Evolutionary conservation across 257 asterid genomes (phyloP), one percentile per base, ranked within the genome.

Genomic region (Rauvolfia tetraphylla): DNA sequence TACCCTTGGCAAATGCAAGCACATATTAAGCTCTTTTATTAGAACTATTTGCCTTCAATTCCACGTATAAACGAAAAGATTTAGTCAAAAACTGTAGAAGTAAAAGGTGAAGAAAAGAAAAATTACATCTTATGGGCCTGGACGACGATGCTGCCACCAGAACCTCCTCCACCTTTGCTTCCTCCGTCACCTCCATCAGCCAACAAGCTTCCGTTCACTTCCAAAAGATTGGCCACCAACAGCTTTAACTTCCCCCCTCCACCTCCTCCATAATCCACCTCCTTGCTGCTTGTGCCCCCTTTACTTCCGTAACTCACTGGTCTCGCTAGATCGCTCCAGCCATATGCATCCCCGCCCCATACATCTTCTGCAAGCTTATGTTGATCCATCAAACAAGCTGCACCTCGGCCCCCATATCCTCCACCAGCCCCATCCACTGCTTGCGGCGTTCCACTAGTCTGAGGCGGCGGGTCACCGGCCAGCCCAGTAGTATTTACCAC

Each of bases 401-500:
- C 99, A 6, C 98, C 99, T 75, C 99, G 86, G 4, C 98, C 99
- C 23, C 99, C 99, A 82, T 93, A 92, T 14, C 99, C 99, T 66
- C 99, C 99, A 17, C 99, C 99, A 0, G 96, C 97, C 73, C 98
- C 99, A 72, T 95, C 97, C 76, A 87, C 75, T 51, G 96, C 96
- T 80, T 88, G 96, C 0, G 99, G 99, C 9, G 97, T 91, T 79
- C 99, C 98, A 79, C 93, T 95, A 14, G 99, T 93, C 94, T 91
- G 97, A 1, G 90, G 29, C 2, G 99, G 99, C 0, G 99, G 86
- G 48, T 89, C 78, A 71, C 98, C 98, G 0, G 98, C 99, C 75
- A 90, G 84, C 38, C 89, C 98, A 17, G 98, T 90, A 23, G 97
- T 93, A 76, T 93, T 90, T 68, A 93, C 95, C 76, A 84, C 75